Evolutionary conservation across 805 yeast species (phyloP), one percentile per base, ranked within the genome.

Genomic region (Saccharomycopsis fermentans): DNA sequence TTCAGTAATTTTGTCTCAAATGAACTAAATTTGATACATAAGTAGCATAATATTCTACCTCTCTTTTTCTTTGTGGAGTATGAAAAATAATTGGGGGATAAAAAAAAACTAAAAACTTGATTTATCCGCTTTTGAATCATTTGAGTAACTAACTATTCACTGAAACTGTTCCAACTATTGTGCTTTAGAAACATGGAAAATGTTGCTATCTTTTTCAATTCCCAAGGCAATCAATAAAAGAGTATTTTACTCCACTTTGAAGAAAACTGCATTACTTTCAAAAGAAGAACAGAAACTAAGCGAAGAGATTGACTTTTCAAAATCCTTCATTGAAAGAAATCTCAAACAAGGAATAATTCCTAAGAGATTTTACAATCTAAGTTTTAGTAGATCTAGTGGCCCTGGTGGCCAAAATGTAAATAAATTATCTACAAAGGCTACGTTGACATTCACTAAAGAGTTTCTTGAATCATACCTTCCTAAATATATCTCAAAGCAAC

Each of bases 391-490:
- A 59, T 79, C 94, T 0, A 81, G 90, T 36, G 96, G 96, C 0
- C 89, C 96, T 0, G 96, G 96, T 1, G 96, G 96, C 0, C 96
- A 88, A 64, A 85, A 89, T 66, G 95, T 89, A 11, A 88, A 88
- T 69, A 88, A 88, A 64, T 76, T 9, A 77, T 78, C 62, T 67
- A 74, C 72, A 58, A 76, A 73, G 34, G 77, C 87, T 1, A 84
- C 87, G 65, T 88, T 90, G 6, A 83, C 88, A 0, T 67, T 88
- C 19, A 72, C 79, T 4, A 65, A 84, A 0, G 69, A 69, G 4
- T 68, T 73, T 37, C 77, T 88, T 78, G 69, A 75, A 1, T 62
- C 65, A 1, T 77, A 78, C 1, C 60, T 65, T 4, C 92, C 94
- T 0, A 61, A 58, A 4, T 76, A 77, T 4, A 71, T 84, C 1